phyloP scores from a whole-genome alignment of 208 protist species.

The Acanthamoeba sp. region DNA sequence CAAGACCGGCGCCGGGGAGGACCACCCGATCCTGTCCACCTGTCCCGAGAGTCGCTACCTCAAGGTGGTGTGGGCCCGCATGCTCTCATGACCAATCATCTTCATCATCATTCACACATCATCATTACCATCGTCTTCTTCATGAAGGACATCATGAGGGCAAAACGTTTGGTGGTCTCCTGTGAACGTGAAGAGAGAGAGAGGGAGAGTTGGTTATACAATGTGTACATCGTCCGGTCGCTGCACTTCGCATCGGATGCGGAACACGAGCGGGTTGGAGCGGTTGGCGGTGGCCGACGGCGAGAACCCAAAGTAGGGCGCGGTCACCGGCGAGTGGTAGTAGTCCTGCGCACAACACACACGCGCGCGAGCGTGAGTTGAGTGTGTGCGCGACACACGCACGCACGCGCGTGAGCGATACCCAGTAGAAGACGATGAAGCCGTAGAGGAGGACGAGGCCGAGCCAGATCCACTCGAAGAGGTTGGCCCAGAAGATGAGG shows the following conservation, averaged over 20 bases:
- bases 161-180: too few relatives aligned
- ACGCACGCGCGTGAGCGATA: not conserved
- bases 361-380: too few relatives aligned
- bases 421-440: slow-evolving; percentile 55
- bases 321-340: slow-evolving; percentile 18
- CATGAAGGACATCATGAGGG: too few relatives aligned
- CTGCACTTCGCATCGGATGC: slow-evolving; percentile 33
- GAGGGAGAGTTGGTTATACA: not conserved
- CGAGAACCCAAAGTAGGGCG: slow-evolving; percentile 24
- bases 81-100: not conserved
- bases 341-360: slow-evolving; percentile 11
- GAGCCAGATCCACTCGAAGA: slow-evolving; percentile 54
- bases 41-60: slow-evolving; percentile 57
- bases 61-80: slow-evolving; percentile 32
- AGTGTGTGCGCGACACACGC: too few relatives aligned
- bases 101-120: too few relatives aligned
- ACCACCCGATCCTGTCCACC: slow-evolving; percentile 30
- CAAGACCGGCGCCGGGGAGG: slow-evolving; percentile 1
- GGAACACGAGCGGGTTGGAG: slow-evolving; percentile 12
- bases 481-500: slow-evolving; percentile 54
- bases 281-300: not conserved
- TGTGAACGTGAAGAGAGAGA: not conserved
- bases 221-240: slow-evolving; percentile 47
- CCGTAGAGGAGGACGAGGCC: slow-evolving; percentile 47
- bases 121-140: too few relatives aligned